Base-by-base conservation (phyloP, 106 monocot species). In the Phalaenopsis aphrodite region DNA sequence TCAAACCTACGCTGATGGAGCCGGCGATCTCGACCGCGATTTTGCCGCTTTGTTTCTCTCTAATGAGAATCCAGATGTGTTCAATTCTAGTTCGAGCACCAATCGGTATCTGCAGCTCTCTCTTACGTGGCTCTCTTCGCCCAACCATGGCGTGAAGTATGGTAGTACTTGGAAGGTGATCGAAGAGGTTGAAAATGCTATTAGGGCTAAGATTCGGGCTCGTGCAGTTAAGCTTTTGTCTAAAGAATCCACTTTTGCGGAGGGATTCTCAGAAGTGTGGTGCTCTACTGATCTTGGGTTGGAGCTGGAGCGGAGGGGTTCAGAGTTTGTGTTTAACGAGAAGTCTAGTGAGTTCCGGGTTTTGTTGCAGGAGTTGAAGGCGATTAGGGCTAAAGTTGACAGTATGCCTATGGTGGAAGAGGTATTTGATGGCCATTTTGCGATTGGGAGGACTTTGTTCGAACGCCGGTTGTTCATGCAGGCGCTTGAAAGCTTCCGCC, bases 1-100 rank as follows among this genome's bases (percentile, higher is more conserved):
- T 66, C 85, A 78, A 46, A 79, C 82, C 66, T 85, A 85, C 82
- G 73, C 73, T 75, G 82, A 85, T 73, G 82, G 82, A 65, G 85
- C 85, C 66, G 85, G 75, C 17, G 82, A 86, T 64, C 58, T 83
- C 45, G 80, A 80, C 43, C 71, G 16, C 41, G 87, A 86, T 56
- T 83, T 83, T 77, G 79, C 77, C 77, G 77, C 76, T 79, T 79
- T 86, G 47, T 82, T 36, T 66, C 68, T 23, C 21, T 45, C 23
- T 11, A 36, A 77, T 30, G 76, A 56, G 21, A 39, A 76, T 21
- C 68, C 69, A 3, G 14, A 12, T 42, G 2, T 8, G 36, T 5
- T 37, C 47, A 68, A 78, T 18, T 23, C 52, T 38, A 17, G 16
- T 23, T 24, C 55, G 12, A 19, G 37, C 42, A 11, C 46, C 42